A percentile compares a stretch with the other conserved stretches of the same genome.
These are phyloP conservation scores for Boletus edulis DNA, from an alignment of 768 basidiomycete species.

Conservation along the genomic window DNA sequence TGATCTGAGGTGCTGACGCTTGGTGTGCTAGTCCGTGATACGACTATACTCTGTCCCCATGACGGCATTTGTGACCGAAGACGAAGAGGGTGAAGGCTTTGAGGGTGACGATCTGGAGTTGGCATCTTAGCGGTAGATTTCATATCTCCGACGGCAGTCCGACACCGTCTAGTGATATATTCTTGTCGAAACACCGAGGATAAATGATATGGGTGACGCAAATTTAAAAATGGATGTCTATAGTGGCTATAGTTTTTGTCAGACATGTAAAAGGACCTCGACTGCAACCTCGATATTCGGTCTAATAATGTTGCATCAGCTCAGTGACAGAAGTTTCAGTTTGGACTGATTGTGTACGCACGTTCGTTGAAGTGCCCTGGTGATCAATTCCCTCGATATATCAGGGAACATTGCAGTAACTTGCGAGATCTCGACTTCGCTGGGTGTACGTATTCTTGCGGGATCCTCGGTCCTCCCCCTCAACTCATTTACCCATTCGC, in stretches of 20 bases:
- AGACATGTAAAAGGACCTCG: conserved; percentile 65
- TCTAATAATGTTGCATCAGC: conserved; percentile 36
- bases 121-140: conserved; percentile 21
- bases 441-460: conserved; percentile 65
- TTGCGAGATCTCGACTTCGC: conserved; percentile 72
- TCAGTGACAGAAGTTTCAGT: background rate
- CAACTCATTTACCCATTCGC: conserved; percentile 79
- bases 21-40: conserved; percentile 72
- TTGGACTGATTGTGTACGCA: conserved; percentile 29
- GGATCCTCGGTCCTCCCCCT: conserved; percentile 60
- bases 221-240: background rate
- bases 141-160: conserved; percentile 5
- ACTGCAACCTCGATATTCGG: conserved; percentile 80
- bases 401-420: conserved; percentile 84
- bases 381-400: conserved; percentile 65
- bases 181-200: background rate
- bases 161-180: background rate
- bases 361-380: conserved; percentile 82
- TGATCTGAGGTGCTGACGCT: conserved; percentile 4
- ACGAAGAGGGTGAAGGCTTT: conserved; percentile 55
- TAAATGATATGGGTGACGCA: background rate
- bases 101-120: conserved; percentile 43
- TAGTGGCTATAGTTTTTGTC: background rate
- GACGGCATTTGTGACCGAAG: conserved; percentile 80
- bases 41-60: conserved; percentile 91